Evolutionary conservation across 2,329 filamentous ascomycete genomes (phyloP).

Genomic region (Westerdykella sp.): DNA sequence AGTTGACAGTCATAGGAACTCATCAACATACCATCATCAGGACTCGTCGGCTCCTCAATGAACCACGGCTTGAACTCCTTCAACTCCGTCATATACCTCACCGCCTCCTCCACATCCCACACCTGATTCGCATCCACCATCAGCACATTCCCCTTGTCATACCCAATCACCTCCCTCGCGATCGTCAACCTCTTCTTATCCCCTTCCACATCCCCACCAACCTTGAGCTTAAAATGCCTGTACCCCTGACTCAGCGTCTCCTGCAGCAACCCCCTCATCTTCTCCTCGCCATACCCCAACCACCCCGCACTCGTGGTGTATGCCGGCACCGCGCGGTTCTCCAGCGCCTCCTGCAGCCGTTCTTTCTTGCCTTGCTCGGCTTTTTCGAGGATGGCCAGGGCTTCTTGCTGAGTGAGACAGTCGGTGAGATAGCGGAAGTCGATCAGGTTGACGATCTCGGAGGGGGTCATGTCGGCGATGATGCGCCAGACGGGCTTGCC

Average conservation of each 20-base stretch:
- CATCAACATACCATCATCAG: constrained; percentile 56
- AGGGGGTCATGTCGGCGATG: constrained; percentile 81
- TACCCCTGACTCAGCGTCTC: constrained; percentile 75
- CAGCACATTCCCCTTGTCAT: constrained; percentile 73
- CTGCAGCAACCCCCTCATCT: constrained; percentile 68
- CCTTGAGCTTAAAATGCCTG: constrained; percentile 85
- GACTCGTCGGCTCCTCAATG: constrained; percentile 88
- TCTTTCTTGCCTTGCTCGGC: constrained; percentile 61
- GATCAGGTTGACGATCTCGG: constrained; percentile 80
- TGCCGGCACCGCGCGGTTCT: constrained; percentile 71
- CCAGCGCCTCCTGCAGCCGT: constrained; percentile 66
- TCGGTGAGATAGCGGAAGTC: constrained; percentile 95
- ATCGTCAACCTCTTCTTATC: constrained; percentile 66
- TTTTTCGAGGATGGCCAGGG: constrained; percentile 62
- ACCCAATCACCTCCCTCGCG: constrained; percentile 73
- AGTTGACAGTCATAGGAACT: not conserved
- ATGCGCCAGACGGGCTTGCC: constrained; percentile 87
- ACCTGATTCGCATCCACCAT: constrained; percentile 95
- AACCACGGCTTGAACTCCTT: constrained; percentile 85
- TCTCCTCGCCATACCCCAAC: constrained; percentile 85
- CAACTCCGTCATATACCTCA: constrained; percentile 77
- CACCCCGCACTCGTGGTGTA: constrained; percentile 89
- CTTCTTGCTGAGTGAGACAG: constrained; percentile 82
- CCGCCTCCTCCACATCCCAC: constrained; percentile 85
- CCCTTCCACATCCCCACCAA: constrained; percentile 65